These are phyloP conservation scores for Sisymbrium irio DNA, from an alignment of 345 rosid genomes.

Conservation along the genomic window DNA sequence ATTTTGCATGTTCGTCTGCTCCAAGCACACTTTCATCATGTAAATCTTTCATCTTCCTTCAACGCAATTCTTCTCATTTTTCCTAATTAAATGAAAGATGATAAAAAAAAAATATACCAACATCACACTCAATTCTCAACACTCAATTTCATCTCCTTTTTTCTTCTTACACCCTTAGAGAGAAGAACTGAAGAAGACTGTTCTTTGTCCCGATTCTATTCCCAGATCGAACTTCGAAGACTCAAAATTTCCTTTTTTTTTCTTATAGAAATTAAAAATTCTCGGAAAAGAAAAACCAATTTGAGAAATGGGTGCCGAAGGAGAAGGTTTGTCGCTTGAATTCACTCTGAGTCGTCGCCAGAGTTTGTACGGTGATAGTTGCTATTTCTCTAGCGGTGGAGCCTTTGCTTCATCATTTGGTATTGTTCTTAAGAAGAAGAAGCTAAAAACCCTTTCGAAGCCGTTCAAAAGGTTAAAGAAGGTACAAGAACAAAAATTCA, in stretches of 20 bases:
- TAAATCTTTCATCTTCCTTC: too few species aligned
- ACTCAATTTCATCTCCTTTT: neutral
- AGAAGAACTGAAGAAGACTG: neutral
- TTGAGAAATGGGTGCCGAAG: constrained; percentile 35
- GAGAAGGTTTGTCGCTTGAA: constrained; percentile 65
- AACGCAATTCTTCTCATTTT: too few species aligned
- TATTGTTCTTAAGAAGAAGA: constrained; percentile 53
- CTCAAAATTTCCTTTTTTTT: neutral
- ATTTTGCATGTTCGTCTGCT: too few species aligned
- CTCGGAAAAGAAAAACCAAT: neutral
- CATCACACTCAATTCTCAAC: neutral
- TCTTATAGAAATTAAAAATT: neutral
- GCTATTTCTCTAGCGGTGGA: constrained; percentile 75
- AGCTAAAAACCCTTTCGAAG: constrained; percentile 81
- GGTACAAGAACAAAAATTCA: constrained; percentile 32
- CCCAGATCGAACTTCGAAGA: neutral
- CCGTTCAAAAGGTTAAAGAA: constrained; percentile 90
- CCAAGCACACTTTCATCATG: too few species aligned
- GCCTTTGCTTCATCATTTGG: constrained; percentile 73
- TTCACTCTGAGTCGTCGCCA: constrained; percentile 94
- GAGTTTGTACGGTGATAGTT: constrained; percentile 70
- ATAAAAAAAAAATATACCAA: neutral
- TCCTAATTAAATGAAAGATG: too few species aligned
- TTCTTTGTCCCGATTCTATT: constrained; percentile 6
- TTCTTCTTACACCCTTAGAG: neutral